Evolutionary conservation across 306 rosid species (phyloP).

Genomic region (Astragalus glycyphyllos): DNA sequence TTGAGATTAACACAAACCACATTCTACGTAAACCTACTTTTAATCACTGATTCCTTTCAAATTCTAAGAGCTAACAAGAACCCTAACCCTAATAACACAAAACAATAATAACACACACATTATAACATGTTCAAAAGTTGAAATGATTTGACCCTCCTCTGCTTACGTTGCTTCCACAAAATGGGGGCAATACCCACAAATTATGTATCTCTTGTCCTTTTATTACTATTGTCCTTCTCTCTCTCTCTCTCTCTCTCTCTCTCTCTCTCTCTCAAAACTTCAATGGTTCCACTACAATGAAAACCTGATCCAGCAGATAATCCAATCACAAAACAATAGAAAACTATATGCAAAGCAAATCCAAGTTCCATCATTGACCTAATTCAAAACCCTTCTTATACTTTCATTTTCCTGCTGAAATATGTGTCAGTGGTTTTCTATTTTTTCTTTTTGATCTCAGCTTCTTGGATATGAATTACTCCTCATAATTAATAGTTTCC

Average conservation of each 20-base stretch:
- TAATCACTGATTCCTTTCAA: slow-evolving; percentile 28
- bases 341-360: slow-evolving; percentile 25
- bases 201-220: slow-evolving; percentile 49
- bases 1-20: slow-evolving; percentile 8
- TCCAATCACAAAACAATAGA: slow-evolving; percentile 3
- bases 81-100: slow-evolving; percentile 44
- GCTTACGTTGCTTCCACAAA: slow-evolving; percentile 48
- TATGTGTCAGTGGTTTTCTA: slow-evolving; percentile 13
- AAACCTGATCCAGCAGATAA: slow-evolving; percentile 27
- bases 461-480: background rate
- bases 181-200: slow-evolving; percentile 57
- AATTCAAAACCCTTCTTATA: slow-evolving; percentile 21
- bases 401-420: slow-evolving; percentile 27
- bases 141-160: slow-evolving; percentile 48
- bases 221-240: background rate
- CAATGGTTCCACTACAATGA: slow-evolving; percentile 2
- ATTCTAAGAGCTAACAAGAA: slow-evolving; percentile 25
- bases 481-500: slow-evolving; percentile 22
- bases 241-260: background rate
- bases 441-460: background rate
- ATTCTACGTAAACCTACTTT: slow-evolving; percentile 25
- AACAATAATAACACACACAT: slow-evolving; percentile 7
- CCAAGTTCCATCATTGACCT: slow-evolving; percentile 43
- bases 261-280: slow-evolving; percentile 22
- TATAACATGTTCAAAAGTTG: slow-evolving; percentile 48